Evolutionary conservation across 2,329 filamentous ascomycete genomes (phyloP).

Genomic region (Venturia carpophila): DNA sequence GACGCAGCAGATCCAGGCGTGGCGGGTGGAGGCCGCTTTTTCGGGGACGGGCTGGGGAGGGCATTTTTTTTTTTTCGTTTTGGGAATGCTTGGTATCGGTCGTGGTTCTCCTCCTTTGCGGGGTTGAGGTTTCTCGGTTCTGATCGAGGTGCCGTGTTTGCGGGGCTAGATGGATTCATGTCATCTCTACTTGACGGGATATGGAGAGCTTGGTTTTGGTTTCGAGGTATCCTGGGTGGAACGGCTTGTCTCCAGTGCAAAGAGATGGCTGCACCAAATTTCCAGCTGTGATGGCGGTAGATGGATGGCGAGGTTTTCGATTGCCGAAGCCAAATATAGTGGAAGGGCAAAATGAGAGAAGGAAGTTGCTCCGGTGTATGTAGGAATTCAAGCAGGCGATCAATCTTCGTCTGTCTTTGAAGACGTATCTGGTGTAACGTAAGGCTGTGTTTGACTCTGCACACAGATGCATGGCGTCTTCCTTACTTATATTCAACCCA

Average conservation of each 20-base stretch:
- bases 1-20: slow-evolving; percentile 4
- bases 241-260: not conserved
- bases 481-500: not conserved
- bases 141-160: no score
- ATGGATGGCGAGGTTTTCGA: not conserved
- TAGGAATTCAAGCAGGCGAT: not conserved
- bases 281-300: not conserved
- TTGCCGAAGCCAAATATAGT: not conserved
- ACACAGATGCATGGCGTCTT: not conserved
- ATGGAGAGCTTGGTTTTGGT: slow-evolving; percentile 6
- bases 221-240: not conserved
- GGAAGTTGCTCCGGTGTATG: not conserved
- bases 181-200: not conserved
- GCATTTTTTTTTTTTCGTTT: not conserved
- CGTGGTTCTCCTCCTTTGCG: no score
- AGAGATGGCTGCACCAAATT: not conserved
- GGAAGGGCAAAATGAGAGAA: not conserved
- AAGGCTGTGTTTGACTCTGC: not conserved
- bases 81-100: no score
- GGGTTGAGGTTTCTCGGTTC: not conserved
- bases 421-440: not conserved
- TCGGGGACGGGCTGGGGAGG: not conserved
- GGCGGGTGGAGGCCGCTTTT: not conserved
- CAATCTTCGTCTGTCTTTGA: not conserved
- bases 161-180: no score